phyloP scores from a whole-genome alignment of 768 basidiomycete species.

The Lentinus tigrinus region DNA sequence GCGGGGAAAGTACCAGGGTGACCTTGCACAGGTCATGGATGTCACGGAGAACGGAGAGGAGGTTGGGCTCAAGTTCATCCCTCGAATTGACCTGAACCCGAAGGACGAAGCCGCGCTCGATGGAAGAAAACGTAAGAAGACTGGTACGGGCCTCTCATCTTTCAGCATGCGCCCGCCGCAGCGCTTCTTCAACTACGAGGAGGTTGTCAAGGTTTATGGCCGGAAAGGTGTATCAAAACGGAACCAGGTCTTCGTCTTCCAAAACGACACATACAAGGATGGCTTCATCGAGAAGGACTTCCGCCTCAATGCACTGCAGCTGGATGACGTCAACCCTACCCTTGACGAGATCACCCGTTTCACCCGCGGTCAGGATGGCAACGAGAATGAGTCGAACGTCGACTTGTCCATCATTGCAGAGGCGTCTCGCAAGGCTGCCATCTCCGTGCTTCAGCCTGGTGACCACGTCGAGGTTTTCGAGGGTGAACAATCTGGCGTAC shows the following conservation, averaged over 20 bases:
- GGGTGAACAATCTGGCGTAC: slow-evolving; percentile 91
- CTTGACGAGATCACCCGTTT: slow-evolving; percentile 96
- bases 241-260: slow-evolving; percentile 79
- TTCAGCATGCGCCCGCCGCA: slow-evolving; percentile 81
- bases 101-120: slow-evolving; percentile 70
- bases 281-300: slow-evolving; percentile 98
- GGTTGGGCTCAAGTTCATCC: slow-evolving; percentile 89
- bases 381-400: slow-evolving; percentile 64
- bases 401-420: slow-evolving; percentile 92
- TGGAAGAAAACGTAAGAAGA: slow-evolving; percentile 79
- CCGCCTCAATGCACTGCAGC: slow-evolving; percentile 69
- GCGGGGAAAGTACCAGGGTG: slow-evolving; percentile 91
- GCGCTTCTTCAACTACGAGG: slow-evolving; percentile 91
- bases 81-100: slow-evolving; percentile 96
- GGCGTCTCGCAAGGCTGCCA: slow-evolving; percentile 87
- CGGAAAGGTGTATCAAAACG: slow-evolving; percentile 74
- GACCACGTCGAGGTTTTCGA: slow-evolving; percentile 98
- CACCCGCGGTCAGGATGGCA: slow-evolving; percentile 70
- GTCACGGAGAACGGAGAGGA: slow-evolving; percentile 92
- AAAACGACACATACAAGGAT: slow-evolving; percentile 90
- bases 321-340: slow-evolving; percentile 92
- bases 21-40: slow-evolving; percentile 94
- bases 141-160: slow-evolving; percentile 41
- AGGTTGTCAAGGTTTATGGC: slow-evolving; percentile 84
- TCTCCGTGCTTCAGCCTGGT: slow-evolving; percentile 92